Percentiles rank a stretch among this genome's conserved stretches.
Evolutionary conservation across 768 basidiomycete genomes (phyloP).

Genomic region (Termitomyces sp.): DNA sequence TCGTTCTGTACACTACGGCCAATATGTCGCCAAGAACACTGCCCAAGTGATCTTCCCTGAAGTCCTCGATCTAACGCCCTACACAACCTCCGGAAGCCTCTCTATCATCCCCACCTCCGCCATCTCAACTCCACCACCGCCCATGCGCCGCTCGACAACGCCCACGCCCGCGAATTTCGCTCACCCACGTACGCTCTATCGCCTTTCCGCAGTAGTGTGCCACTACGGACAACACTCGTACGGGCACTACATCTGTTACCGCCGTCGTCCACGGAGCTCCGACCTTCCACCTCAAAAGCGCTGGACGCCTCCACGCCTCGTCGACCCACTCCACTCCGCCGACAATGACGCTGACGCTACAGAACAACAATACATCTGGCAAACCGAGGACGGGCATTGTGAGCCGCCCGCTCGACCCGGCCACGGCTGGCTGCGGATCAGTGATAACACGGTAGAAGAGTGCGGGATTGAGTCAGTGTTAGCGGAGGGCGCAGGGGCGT

Average conservation of each 20-base stretch:
- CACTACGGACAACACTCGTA: conserved; percentile 92
- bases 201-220: conserved; percentile 80
- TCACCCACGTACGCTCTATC: conserved; percentile 67
- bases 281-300: conserved; percentile 30
- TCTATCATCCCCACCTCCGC: conserved; percentile 63
- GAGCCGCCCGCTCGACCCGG: conserved; percentile 40
- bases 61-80: conserved; percentile 84
- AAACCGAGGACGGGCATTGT: conserved; percentile 37
- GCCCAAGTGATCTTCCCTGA: conserved; percentile 80
- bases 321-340: conserved; percentile 22
- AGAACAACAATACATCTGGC: conserved; percentile 45
- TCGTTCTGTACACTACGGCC: conserved; percentile 72
- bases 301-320: conserved; percentile 28
- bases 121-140: conserved; percentile 59
- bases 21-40: conserved; percentile 82
- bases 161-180: conserved; percentile 51
- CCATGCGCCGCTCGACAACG: conserved; percentile 41
- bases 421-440: conserved; percentile 81
- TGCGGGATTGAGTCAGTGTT: conserved; percentile 71
- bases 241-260: conserved; percentile 91
- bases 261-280: conserved; percentile 66
- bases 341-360: conserved; percentile 15
- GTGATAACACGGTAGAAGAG: conserved; percentile 77
- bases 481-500: conserved; percentile 66
- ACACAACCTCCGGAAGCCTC: conserved; percentile 76